phyloP scores from a whole-genome alignment of 148 eudicot genomes.

The Rheum nobile region DNA sequence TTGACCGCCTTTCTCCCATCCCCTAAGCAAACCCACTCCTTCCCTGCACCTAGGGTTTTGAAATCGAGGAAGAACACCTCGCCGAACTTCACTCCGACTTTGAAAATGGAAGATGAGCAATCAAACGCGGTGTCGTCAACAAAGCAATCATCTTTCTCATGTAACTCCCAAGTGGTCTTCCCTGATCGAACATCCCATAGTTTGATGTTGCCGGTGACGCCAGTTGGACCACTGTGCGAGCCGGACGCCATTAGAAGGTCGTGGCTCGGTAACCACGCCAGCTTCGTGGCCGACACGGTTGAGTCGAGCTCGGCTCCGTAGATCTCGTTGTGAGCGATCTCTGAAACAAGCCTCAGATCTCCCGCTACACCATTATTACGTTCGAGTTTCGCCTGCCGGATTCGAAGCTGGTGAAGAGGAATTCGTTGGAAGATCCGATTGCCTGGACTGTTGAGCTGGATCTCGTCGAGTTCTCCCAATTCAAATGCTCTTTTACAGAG shows the following conservation, averaged over 20 bases:
- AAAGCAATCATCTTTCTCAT: constrained; percentile 77
- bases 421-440: constrained; percentile 49
- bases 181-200: constrained; percentile 90
- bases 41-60: constrained; percentile 35
- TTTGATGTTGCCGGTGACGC: constrained; percentile 64
- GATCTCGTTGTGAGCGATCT: constrained; percentile 66
- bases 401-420: constrained; percentile 71
- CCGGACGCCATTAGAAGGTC: constrained; percentile 87
- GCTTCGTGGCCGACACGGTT: constrained; percentile 67
- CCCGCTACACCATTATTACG: constrained; percentile 59
- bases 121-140: constrained; percentile 60
- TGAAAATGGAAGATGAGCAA: constrained; percentile 45
- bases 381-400: constrained; percentile 78
- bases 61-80: constrained; percentile 63
- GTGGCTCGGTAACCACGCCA: constrained; percentile 56
- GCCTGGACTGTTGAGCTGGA: constrained; percentile 88
- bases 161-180: constrained; percentile 55
- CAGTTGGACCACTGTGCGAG: constrained; percentile 81
- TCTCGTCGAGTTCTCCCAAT: constrained; percentile 80
- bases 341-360: constrained; percentile 45
- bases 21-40: constrained; percentile 70
- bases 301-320: constrained; percentile 84
- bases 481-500: constrained; percentile 40
- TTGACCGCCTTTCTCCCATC: constrained; percentile 34
- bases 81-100: constrained; percentile 82